These are phyloP conservation scores for Epithemia pelagica DNA, from an alignment of 108 stramenopile species.

Conservation along the genomic window DNA sequence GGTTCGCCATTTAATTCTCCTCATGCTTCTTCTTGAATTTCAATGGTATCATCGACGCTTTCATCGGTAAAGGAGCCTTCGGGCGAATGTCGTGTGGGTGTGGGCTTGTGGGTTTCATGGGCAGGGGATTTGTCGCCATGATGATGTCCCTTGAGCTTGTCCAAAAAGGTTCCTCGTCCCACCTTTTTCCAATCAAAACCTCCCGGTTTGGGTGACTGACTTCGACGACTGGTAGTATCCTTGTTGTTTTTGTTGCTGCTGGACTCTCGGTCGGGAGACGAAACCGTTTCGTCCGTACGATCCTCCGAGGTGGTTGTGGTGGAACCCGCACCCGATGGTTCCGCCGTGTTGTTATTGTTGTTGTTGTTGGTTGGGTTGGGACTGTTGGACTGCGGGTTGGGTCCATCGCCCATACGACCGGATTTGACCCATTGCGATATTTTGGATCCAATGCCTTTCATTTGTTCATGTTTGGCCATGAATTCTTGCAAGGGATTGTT, in stretches of 20 bases:
- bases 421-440: constrained; percentile 5
- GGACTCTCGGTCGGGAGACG: too few species aligned
- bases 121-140: not conserved
- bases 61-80: not conserved
- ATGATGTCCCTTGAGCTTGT: not conserved
- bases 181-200: constrained; percentile 12
- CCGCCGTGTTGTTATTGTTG: too few species aligned
- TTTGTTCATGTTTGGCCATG: constrained; percentile 19
- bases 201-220: not conserved
- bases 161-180: constrained; percentile 2
- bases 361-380: too few species aligned
- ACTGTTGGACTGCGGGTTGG: too few species aligned
- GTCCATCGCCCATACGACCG: not conserved
- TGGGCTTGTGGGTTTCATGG: not conserved
- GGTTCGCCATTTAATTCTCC: too few species aligned
- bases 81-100: not conserved
- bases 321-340: too few species aligned
- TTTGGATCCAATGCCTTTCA: constrained; percentile 23
- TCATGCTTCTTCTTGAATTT: not conserved
- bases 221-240: not conserved
- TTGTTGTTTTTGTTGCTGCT: too few species aligned
- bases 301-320: too few species aligned
- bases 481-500: not conserved
- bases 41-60: not conserved
- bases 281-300: too few species aligned